Base-by-base conservation (phyloP, 2,329 filamentous ascomycete genomes). In the Fusarium sp. region DNA sequence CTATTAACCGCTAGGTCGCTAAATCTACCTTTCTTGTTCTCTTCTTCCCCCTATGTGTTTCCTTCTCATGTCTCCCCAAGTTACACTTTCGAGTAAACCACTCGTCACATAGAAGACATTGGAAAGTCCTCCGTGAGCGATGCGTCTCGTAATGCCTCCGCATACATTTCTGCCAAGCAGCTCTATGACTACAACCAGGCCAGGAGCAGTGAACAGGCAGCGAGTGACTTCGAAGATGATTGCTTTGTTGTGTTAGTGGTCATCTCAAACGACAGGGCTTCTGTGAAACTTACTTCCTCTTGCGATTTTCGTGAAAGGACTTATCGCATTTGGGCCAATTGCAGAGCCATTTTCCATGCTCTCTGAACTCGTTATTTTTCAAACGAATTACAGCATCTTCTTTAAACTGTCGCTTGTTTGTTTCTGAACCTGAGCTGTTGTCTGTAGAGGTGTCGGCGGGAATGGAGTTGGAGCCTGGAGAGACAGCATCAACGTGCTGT, bases 191-290 rank as follows among this genome's bases (percentile, higher is more conserved):
- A 23, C 69, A 71, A 2, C 49, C 42, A 7, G 43, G 21, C 46
- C 47, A 57, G 9, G 55, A 51, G 52, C 69, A 72, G n/a, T 40
- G 23, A 24, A 72, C 67, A 39, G 69, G 69, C 26, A 55, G 65
- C 6, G 20, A 34, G 36, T 72, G 69, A 17, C 38, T 58, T 19
- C 69, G 58, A 50, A 72, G 60, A 51, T 72, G 69, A n/a, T 67
- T 72, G 4, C 69, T 72, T 9, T 7, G 8, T 14, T 26, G 2
- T 7, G 36, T 71, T 39, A 71, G 42, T 9, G 2, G 28, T 11
- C 4, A 28, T 15, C 11, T 10, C 20, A n/a, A 24, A 24, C 8
- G 21, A 1, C 6, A 11, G 4, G 6, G n/a, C 4, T 15, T 23
- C 19, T 11, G 21, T 12, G 17, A 10, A 26, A 12, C 69, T 46